phyloP scores from a whole-genome alignment of 2,329 filamentous ascomycete genomes.

The Polychaeton citri region DNA sequence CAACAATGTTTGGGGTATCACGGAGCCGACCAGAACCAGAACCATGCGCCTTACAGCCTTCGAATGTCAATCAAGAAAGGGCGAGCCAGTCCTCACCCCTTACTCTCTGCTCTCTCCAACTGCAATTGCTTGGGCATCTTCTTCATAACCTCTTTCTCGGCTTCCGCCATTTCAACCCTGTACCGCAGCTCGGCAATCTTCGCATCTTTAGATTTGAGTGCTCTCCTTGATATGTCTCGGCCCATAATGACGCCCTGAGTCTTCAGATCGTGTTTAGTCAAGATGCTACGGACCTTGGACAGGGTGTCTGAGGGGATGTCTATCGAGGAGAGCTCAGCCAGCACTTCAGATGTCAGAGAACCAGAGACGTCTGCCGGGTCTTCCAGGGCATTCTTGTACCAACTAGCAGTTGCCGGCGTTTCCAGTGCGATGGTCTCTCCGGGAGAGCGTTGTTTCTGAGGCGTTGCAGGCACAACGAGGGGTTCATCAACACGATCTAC shows the following conservation, averaged over 20 bases:
- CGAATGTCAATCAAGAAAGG: too few species aligned
- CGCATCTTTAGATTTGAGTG: conserved; percentile 51
- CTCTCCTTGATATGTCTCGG: conserved; percentile 51
- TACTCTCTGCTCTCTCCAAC: conserved; percentile 10
- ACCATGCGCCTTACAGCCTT: too few species aligned
- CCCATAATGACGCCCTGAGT: conserved; percentile 50
- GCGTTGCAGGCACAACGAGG: conserved; percentile 2
- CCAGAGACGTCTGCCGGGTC: conserved; percentile 12
- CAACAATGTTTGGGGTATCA: too few species aligned
- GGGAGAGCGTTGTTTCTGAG: not conserved
- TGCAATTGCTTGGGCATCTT: conserved; percentile 21
- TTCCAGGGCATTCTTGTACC: conserved; percentile 14
- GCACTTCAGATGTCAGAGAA: conserved; percentile 13
- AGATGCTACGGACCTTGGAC: conserved; percentile 27
- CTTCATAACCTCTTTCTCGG: conserved; percentile 41
- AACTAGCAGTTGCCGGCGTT: conserved; percentile 8
- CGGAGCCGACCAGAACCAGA: too few species aligned
- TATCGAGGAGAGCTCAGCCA: conserved; percentile 8
- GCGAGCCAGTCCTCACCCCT: not conserved
- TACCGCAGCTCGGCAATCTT: conserved; percentile 53
- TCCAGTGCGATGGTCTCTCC: not conserved
- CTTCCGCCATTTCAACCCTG: conserved; percentile 45
- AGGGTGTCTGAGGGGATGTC: conserved; percentile 13
- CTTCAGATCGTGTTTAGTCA: conserved; percentile 44
- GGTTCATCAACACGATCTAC: not conserved